Evolutionary conservation across 805 yeast species (phyloP).

Genomic region (Kodamaea laetipori): DNA sequence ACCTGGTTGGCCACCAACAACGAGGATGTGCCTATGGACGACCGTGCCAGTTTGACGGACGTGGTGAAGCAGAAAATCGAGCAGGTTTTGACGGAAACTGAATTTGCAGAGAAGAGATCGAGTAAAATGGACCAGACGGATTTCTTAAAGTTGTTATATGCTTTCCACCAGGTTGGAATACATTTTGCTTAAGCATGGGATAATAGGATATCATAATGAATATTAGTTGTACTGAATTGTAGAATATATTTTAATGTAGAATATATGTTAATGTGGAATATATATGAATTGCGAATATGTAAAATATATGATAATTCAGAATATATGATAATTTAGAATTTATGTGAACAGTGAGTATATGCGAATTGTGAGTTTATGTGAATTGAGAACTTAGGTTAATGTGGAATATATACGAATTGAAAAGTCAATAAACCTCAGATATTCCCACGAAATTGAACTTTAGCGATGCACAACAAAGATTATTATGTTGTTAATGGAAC

Average conservation of each 20-base stretch:
- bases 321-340: too few relatives aligned
- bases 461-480: too few relatives aligned
- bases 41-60: slow-evolving; percentile 41
- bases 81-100: slow-evolving; percentile 77
- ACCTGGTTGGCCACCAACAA: slow-evolving; percentile 63
- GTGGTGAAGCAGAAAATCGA: slow-evolving; percentile 70
- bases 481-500: too few relatives aligned
- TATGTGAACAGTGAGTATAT: too few relatives aligned
- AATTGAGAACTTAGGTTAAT: too few relatives aligned
- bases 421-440: too few relatives aligned
- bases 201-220: not conserved
- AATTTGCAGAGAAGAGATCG: slow-evolving; percentile 80
- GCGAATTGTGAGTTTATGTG: too few relatives aligned
- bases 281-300: too few relatives aligned
- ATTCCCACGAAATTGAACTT: too few relatives aligned
- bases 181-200: slow-evolving; percentile 70
- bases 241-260: not conserved
- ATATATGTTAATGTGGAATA: too few relatives aligned
- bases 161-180: slow-evolving; percentile 95
- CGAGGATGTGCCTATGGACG: slow-evolving; percentile 44
- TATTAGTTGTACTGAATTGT: not conserved
- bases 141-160: slow-evolving; percentile 79
- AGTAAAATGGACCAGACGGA: slow-evolving; percentile 95
- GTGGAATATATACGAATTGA: too few relatives aligned
- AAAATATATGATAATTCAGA: too few relatives aligned